phyloP scores from a whole-genome alignment of 768 basidiomycete genomes.

The Lactarius tabidus region DNA sequence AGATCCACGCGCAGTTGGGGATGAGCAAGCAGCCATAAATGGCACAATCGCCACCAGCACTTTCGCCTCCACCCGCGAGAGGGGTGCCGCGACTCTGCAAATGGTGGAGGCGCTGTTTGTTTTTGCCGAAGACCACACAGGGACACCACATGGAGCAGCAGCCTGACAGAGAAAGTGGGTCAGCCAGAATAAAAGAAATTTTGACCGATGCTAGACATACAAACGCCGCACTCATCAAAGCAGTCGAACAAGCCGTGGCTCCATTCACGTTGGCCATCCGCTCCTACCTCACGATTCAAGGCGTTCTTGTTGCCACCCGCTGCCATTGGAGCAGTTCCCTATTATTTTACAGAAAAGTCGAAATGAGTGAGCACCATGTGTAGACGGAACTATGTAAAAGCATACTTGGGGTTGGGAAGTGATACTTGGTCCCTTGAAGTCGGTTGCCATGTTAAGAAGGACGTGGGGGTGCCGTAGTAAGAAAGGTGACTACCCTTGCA shows the following conservation, averaged over 20 bases:
- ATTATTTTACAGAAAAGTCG: background rate
- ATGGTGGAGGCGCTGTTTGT: constrained; percentile 39
- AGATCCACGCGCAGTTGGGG: constrained; percentile 35
- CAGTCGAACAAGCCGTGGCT: constrained; percentile 30
- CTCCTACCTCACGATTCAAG: constrained; percentile 26
- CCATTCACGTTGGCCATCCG: constrained; percentile 35
- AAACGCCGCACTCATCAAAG: constrained; percentile 27
- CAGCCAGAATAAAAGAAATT: constrained; percentile 19
- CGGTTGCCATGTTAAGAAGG: background rate
- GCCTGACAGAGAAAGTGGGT: constrained; percentile 28
- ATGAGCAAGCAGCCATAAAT: constrained; percentile 33
- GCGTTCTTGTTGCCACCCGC: constrained; percentile 27
- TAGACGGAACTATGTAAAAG: background rate
- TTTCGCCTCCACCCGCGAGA: constrained; percentile 38
- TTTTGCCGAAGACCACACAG: constrained; percentile 39
- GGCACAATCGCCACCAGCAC: constrained; percentile 36
- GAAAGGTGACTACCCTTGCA: background rate
- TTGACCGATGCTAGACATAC: constrained; percentile 24
- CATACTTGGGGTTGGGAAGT: background rate
- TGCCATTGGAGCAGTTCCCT: constrained; percentile 1
- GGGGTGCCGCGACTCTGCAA: constrained; percentile 36
- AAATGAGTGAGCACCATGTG: background rate
- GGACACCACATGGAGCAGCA: constrained; percentile 39
- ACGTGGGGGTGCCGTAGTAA: background rate
- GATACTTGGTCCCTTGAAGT: background rate